Conservation (phyloP, 2,329 filamentous ascomycete species). For the Arthrinium phaeospermum region DNA sequence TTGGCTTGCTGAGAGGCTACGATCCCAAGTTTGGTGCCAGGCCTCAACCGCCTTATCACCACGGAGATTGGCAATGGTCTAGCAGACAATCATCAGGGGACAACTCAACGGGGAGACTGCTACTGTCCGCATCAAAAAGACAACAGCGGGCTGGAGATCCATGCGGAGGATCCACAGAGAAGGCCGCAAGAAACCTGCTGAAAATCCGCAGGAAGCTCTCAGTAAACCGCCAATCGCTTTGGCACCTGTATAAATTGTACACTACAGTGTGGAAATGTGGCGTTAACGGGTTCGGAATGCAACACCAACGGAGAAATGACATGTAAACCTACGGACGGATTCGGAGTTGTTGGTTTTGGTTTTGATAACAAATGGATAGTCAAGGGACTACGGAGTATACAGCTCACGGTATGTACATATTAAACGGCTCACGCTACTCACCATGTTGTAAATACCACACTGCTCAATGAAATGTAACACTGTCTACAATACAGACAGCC, state of each 20-base stretch:
- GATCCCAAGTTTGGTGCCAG: conserved; percentile 90
- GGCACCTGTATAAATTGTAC: not conserved
- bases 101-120: conserved; percentile 79
- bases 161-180: conserved; percentile 23
- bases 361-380: not conserved
- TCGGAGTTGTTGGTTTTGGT: not conserved
- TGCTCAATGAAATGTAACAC: not conserved
- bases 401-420: not conserved
- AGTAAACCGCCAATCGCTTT: not conserved
- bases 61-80: conserved; percentile 88
- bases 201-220: conserved; percentile 22
- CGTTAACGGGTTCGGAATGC: not conserved
- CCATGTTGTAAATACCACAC: not conserved
- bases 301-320: not conserved
- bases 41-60: conserved; percentile 87
- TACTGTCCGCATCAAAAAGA: conserved; percentile 70
- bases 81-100: conserved; percentile 91
- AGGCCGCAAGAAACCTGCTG: conserved; percentile 44
- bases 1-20: conserved; percentile 90
- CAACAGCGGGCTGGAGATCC: conserved; percentile 61
- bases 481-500: not conserved
- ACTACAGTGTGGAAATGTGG: not conserved
- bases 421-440: not conserved
- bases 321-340: not conserved
- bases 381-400: not conserved